Evolutionary conservation across 345 rosid genomes (phyloP).

Genomic region (Citrus unshiu): DNA sequence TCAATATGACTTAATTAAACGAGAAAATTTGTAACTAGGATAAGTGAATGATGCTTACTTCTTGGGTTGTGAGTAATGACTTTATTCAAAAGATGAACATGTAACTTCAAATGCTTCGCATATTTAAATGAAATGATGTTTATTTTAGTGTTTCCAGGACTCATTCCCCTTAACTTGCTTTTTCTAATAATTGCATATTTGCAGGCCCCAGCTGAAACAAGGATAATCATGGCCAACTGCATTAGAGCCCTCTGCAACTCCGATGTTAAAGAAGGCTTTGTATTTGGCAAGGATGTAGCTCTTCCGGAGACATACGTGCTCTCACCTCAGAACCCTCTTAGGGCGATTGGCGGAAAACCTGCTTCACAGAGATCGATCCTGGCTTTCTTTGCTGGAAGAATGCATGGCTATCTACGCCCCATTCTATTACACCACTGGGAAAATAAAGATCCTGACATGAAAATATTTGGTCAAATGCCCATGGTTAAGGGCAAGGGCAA

Average conservation of each 20-base stretch:
- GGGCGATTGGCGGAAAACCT: slow-evolving; percentile 69
- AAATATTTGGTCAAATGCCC: slow-evolving; percentile 61
- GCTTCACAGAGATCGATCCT: slow-evolving; percentile 62
- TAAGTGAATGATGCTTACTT: background rate
- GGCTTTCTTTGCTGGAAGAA: slow-evolving; percentile 86
- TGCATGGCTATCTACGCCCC: slow-evolving; percentile 92
- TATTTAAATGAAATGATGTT: background rate
- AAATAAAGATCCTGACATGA: slow-evolving; percentile 85
- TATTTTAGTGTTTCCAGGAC: background rate
- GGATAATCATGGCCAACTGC: slow-evolving; percentile 63
- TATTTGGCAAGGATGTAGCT: slow-evolving; percentile 84
- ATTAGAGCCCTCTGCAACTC: slow-evolving; percentile 91
- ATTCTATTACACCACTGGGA: slow-evolving; percentile 72
- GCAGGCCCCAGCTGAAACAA: slow-evolving; percentile 86
- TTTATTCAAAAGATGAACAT: background rate
- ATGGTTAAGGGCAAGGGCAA: slow-evolving; percentile 7
- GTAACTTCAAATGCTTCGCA: background rate
- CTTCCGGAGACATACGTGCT: slow-evolving; percentile 80
- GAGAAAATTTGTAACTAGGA: background rate
- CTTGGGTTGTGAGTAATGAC: background rate
- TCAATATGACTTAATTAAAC: background rate
- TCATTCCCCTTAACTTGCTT: background rate
- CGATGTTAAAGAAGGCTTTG: slow-evolving; percentile 79
- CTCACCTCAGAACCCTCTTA: slow-evolving; percentile 48
- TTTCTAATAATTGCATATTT: slow-evolving; percentile 13